Base-by-base conservation (phyloP, 2,329 filamentous ascomycete genomes). In the Neurospora sp. region DNA sequence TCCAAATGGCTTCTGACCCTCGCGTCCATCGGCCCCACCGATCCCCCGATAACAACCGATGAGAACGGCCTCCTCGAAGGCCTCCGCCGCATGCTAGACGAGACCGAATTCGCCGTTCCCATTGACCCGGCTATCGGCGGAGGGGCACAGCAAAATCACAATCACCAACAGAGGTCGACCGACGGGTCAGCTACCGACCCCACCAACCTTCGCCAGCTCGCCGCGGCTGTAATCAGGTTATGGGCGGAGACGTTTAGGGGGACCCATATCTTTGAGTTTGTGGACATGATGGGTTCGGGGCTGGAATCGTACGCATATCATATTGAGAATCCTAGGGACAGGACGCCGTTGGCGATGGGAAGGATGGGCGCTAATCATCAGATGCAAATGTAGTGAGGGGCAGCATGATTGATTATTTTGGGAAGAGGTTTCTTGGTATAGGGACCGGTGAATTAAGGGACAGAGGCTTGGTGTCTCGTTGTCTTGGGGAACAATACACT, bases 211-310 rank as follows among this genome's bases (percentile, higher is more conserved):
- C 81, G 85, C 17, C 85, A 87, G 74, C 80, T 89, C 5, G 86
- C 86, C 0, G 83, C 82, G 15, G 86, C 86, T 0, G 86, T 89
- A 36, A 83, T 88, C 39, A 81, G 86, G 40, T 81, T 89, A 1
- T 89, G 87, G 87, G 86, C 86, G 0, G 86, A 88, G 75, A 85
- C 86, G 0, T 89, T 89, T 76, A 87, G 87, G 72, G 87, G 86
- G 11, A 83, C 83, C 11, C 86, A 89, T 73, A 85, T 88, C 6
- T 89, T 88, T 73, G 86, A 88, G 70, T 82, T 88, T 71, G 83
- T 88, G 57, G 84, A 84, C 74, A 83, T 86, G 3, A 87, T 89
- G 81, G 86, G 86, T 0, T 80, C 81, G 17, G 86, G 85, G 17
- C 75, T 89, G 67, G 86, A 88, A 69, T 82, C 83, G 4, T 88